Evolutionary conservation across 257 asterid species (phyloP), one percentile per base, ranked within the genome.

Genomic region (Cordia subcordata): DNA sequence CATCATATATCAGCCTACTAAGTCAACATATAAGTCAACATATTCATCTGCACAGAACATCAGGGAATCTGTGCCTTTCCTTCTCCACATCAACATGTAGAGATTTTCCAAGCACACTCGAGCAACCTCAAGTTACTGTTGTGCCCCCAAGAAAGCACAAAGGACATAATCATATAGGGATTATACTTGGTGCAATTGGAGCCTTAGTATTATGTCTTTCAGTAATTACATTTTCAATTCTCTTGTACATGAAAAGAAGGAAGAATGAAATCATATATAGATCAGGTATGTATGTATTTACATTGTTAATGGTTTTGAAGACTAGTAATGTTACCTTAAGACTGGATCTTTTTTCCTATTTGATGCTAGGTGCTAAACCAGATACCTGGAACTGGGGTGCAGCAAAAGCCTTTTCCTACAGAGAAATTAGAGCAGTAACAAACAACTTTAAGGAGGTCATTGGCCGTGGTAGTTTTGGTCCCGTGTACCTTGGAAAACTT

Each of bases 401-500:
- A 20, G 86, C 92, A 60, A 85, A 80, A 75, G 71, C 72, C 39
- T 87, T 83, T 53, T 83, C 84, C 49, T 88, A 80, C 76, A 88
- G 80, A 65, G 98, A 88, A 75, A 88, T 91, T 60, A 88, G 80
- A 78, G 52, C 84, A 71, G 82, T 84, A 35, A 88, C 98, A 55
- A 83, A 72, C 80, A 82, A 91, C 78, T 91, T 91, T 72, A 91
- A 79, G 81, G 78, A 83, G 72, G 81, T 73, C 40, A 74, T 88
- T 11, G 98, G 98, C 9, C 87, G 90, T 2, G 98, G 98, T 52
- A 85, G 98, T 65, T 91, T 85, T n/a, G 96, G 98, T 21, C 70
- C 94, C 27, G 94, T 91, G 55, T 91, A 83, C 50, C 73, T 63
- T 47, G 96, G 98, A 57, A 83, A 83, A 76, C 92, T 91, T 52